Percentiles rank a stretch among this genome's conserved stretches.
Conservation (phyloP, 176 grass and related monocot species). For the Paspalum vaginatum region DNA sequence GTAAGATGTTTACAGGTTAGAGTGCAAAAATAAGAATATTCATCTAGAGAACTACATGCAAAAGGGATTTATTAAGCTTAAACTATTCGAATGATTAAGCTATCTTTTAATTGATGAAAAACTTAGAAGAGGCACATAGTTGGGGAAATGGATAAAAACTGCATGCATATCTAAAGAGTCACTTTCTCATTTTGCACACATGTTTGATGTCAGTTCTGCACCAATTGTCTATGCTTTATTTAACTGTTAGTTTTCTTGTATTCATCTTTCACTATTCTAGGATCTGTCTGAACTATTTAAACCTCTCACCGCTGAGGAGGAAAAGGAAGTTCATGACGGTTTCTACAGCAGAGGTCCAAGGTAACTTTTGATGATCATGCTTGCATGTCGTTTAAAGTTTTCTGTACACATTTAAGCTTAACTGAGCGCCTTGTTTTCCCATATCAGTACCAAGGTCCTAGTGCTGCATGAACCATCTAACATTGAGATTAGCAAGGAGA, state of each 20-base stretch:
- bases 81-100: not conserved
- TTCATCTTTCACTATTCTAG: conserved; percentile 51
- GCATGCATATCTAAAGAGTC: not conserved
- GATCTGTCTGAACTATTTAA: conserved; percentile 58
- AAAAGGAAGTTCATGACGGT: conserved; percentile 41
- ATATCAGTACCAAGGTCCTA: conserved; percentile 59
- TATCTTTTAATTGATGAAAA: not conserved
- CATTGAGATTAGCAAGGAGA: conserved; percentile 79
- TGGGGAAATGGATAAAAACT: not conserved
- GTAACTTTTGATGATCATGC: conserved; percentile 31
- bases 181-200: not conserved
- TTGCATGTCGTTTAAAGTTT: conserved; percentile 15
- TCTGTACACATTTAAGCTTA: not conserved
- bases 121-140: not conserved
- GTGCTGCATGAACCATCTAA: conserved; percentile 68
- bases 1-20: not conserved
- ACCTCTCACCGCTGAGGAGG: conserved; percentile 68
- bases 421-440: not conserved
- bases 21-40: not conserved
- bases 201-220: not conserved
- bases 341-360: conserved; percentile 55
- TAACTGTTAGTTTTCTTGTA: conserved; percentile 27
- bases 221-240: conserved; percentile 22
- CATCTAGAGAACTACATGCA: not conserved
- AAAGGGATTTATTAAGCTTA: not conserved